Percentiles rank a stretch among this genome's conserved stretches.
phyloP scores from a whole-genome alignment of 1,139 yeast genomes.

The Geotrichum cucujoidarum region DNA sequence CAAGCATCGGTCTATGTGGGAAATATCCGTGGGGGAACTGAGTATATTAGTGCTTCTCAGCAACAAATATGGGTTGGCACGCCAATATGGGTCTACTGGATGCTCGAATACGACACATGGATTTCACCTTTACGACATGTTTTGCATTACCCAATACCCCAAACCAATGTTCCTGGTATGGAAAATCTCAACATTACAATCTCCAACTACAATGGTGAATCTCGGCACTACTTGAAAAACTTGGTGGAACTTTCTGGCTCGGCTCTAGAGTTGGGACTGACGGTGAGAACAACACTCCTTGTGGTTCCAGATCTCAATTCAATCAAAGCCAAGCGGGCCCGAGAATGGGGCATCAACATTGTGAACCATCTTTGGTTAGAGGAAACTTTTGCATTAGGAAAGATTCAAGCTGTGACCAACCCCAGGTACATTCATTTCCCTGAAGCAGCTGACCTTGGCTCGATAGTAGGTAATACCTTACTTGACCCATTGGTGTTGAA shows the following conservation, averaged over 20 bases:
- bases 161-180: slow-evolving; percentile 49
- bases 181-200: slow-evolving; percentile 53
- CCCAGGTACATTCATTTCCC: slow-evolving; percentile 49
- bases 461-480: neutral
- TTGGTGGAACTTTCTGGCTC: slow-evolving; percentile 72
- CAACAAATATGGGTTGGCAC: slow-evolving; percentile 11
- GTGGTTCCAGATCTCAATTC: slow-evolving; percentile 67
- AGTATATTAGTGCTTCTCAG: slow-evolving; percentile 38
- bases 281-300: slow-evolving; percentile 44
- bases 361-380: slow-evolving; percentile 89
- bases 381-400: slow-evolving; percentile 64
- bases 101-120: slow-evolving; percentile 55
- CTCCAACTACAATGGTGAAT: slow-evolving; percentile 81
- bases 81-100: slow-evolving; percentile 31
- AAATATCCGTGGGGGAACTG: slow-evolving; percentile 54
- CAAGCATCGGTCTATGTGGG: slow-evolving; percentile 59
- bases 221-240: slow-evolving; percentile 62
- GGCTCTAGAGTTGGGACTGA: slow-evolving; percentile 36
- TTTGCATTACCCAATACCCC: slow-evolving; percentile 66
- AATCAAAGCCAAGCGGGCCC: slow-evolving; percentile 68
- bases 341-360: slow-evolving; percentile 53
- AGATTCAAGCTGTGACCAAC: slow-evolving; percentile 42
- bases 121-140: slow-evolving; percentile 52
- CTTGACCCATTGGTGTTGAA: neutral
- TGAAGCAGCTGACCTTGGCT: slow-evolving; percentile 12